Evolutionary conservation across 164 flowering plant species (phyloP), one percentile per base, ranked within the genome.

Genomic region (Pachysandra terminalis): DNA sequence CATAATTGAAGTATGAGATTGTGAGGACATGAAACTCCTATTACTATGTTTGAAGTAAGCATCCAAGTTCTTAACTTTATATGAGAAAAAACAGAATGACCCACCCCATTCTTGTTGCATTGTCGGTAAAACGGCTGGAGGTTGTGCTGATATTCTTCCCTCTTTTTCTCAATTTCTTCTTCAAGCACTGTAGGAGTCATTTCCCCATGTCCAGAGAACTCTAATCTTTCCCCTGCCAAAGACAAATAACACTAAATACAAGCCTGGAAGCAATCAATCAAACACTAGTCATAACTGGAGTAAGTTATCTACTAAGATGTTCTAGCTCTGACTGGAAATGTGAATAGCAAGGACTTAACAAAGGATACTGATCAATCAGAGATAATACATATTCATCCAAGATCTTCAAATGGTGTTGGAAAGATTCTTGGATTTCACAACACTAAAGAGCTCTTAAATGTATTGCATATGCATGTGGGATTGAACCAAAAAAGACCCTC

Each of bases 41-140:
- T 56, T n/a, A 15, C 24, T 14, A 10, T 56, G 26, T 10, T 21
- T 32, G 37, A 56, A 19, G 12, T 21, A 56, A 9, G 9, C 1
- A 56, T 55, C 8, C 19, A 21, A 3, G 9, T 45, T n/a, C 7
- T 1, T 9, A 56, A 0, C 24, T 8, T 55, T 1, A 55, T 55
- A 48, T 9, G 24, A 59, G 13, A 16, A 45, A 22, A 63, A 56
- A 22, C 40, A 9, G 13, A 67, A 21, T 9, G 27, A 55, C 32
- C 13, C 56, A 81, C 84, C 81, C 78, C 83, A 62, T 76, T 81
- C 63, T 65, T 78, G 70, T 68, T 78, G 80, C 87, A 83, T 25
- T 76, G 77, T 17, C 70, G 63, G 59, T 79, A 78, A 61, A 79
- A 81, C 64, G 83, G 84, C 65, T 80, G 81, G n/a, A 83, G 68